Percentiles rank a stretch among this genome's conserved stretches.
Conservation (phyloP, 2,329 filamentous ascomycete genomes). For the Periglandula ipomoeae region DNA sequence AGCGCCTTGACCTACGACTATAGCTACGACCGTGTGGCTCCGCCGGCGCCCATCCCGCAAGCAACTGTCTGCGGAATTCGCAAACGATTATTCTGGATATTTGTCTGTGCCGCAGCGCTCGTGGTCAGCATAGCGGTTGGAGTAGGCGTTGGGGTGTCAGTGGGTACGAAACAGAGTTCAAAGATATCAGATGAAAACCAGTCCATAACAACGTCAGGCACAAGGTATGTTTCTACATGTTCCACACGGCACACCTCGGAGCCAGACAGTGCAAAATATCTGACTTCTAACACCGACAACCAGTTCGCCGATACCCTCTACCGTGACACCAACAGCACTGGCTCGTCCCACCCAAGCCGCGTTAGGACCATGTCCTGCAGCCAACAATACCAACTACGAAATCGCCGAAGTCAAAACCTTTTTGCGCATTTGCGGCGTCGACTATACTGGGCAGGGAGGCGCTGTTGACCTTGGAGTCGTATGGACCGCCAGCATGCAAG, state of each 20-base stretch:
- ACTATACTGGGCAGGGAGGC: slow-evolving; percentile 29
- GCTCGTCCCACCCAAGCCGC: slow-evolving; percentile 12
- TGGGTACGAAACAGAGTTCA: too few relatives aligned
- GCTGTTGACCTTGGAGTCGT: slow-evolving; percentile 27
- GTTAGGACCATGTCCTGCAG: slow-evolving; percentile 29
- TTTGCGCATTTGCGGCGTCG: slow-evolving; percentile 35
- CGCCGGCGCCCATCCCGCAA: too few relatives aligned
- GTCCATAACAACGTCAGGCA: too few relatives aligned
- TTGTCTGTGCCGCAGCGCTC: slow-evolving; percentile 20
- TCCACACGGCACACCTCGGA: too few relatives aligned
- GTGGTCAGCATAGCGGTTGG: slow-evolving; percentile 27
- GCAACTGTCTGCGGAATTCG: too few relatives aligned
- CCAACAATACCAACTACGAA: slow-evolving; percentile 34
- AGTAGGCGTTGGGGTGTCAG: slow-evolving; percentile 30
- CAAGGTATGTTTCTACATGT: slow-evolving; percentile 9
- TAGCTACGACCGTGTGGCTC: slow-evolving; percentile 15
- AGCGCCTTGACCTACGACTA: too few relatives aligned
- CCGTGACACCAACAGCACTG: slow-evolving; percentile 3
- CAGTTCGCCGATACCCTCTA: neutral
- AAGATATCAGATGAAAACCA: too few relatives aligned
- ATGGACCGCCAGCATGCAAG: slow-evolving; percentile 29
- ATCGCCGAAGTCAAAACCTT: slow-evolving; percentile 32
- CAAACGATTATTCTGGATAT: too few relatives aligned
- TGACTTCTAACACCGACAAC: too few relatives aligned
- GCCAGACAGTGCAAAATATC: too few relatives aligned